Conservation (phyloP, 2,329 filamentous ascomycete species). For the Phoma sp. region DNA sequence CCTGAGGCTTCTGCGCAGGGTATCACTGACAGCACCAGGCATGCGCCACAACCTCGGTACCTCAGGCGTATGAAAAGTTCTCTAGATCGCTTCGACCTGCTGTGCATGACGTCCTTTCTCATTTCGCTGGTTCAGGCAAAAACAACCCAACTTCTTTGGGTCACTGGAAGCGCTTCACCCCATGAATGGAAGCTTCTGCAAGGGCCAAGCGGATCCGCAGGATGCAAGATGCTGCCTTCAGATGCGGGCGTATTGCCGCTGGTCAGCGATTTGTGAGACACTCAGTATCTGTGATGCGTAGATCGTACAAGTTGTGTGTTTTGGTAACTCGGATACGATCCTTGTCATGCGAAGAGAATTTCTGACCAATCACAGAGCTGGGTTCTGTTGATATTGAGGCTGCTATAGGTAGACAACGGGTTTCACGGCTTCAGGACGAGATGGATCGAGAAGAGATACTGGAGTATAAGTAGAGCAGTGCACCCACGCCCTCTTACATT, state of each 20-base stretch:
- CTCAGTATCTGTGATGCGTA: neutral
- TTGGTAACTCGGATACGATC: neutral
- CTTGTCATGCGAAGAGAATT: neutral
- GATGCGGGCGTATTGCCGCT: constrained; percentile 7
- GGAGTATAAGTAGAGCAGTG: neutral
- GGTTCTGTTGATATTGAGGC: neutral
- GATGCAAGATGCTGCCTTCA: neutral
- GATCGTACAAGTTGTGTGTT: neutral
- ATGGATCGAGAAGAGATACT: neutral
- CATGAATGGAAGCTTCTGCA: neutral
- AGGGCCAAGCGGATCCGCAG: neutral
- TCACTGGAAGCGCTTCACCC: neutral
- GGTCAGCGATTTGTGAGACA: neutral
- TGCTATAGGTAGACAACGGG: neutral
- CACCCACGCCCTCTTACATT: neutral
- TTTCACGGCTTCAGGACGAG: neutral
- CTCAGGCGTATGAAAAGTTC: neutral
- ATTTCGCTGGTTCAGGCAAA: neutral
- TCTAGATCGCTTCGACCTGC: neutral
- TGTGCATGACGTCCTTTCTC: neutral
- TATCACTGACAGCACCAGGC: neutral
- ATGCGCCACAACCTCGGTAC: neutral
- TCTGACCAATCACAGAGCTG: neutral
- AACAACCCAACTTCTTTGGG: neutral
- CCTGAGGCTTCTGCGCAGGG: neutral